Evolutionary conservation across 345 rosid species (phyloP), one percentile per base, ranked within the genome.

Genomic region (Clarkia xantiana): DNA sequence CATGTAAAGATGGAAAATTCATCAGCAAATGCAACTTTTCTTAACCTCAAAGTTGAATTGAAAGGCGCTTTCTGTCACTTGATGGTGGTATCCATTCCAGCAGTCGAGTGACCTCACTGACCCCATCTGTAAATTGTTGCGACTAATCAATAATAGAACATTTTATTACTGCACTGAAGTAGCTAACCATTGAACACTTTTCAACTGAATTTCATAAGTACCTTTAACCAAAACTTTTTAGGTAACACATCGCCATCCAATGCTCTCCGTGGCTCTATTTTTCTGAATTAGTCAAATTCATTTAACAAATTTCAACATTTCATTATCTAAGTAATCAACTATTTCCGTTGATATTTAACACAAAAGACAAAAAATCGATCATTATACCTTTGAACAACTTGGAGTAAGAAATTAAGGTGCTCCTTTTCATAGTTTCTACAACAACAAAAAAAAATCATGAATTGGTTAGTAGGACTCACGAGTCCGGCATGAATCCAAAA

Each of bases 101-200:
- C 57, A 54, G 63, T 44, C 89, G 86, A 3, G 89, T 80, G n/a
- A 86, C 94, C 45, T 86, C 95, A 54, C 82, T 86, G 54, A 82
- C 78, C 54, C 95, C 95, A 59, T 82, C 65, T 3, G 95, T 71
- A 44, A 86, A 69, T 80, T 76, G 86, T 78, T 75, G 85, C 95
- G 80, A 57, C 12, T 6, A 29, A 58, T n/a, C n/a, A n/a, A n/a
- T n/a, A 13, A 57, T 14, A 18, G 17, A 42, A 19, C 6, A 18
- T 23, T 18, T 50, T 45, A 45, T 39, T 3, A 15, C 45, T 11
- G 29, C 20, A n/a, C 11, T 14, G 41, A 14, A 13, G 3, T 0
- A 19, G 2, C 42, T 14, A 40, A 18, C 14, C 22, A 10, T 23
- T 44, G 44, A 41, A 22, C 62, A 49, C 36, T 10, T 29, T 29